Percentiles rank a stretch among this genome's conserved stretches.
Evolutionary conservation across 129 eudicot genomes (phyloP).

Genomic region (Centaurea solstitialis): DNA sequence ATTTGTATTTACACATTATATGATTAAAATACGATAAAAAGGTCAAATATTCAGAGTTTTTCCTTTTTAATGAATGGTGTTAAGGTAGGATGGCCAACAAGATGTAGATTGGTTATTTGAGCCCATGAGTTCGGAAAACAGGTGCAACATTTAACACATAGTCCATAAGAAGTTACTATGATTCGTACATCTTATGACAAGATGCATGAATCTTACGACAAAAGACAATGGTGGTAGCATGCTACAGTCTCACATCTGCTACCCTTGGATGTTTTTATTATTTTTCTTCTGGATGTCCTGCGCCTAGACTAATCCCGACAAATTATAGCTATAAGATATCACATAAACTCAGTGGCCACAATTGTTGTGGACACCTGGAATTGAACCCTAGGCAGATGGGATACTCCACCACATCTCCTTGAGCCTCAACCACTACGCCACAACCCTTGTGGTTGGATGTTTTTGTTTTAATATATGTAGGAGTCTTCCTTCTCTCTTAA

Average conservation of each 20-base stretch:
- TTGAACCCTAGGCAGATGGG: too few relatives aligned
- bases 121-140: background rate
- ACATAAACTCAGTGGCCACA: too few relatives aligned
- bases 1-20: constrained; percentile 13
- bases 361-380: too few relatives aligned
- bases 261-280: too few relatives aligned
- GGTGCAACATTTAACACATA: background rate
- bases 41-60: background rate
- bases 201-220: background rate
- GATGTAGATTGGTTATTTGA: background rate
- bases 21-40: background rate
- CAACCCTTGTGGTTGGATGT: too few relatives aligned
- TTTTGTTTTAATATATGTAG: background rate
- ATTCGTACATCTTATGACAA: background rate
- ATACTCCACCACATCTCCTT: too few relatives aligned
- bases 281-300: too few relatives aligned
- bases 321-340: too few relatives aligned
- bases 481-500: background rate
- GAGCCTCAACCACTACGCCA: too few relatives aligned
- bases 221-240: background rate
- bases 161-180: background rate
- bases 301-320: too few relatives aligned
- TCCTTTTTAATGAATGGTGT: background rate
- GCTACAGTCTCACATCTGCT: background rate
- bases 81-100: background rate